Conservation (phyloP, 805 yeast genomes). For the Metschnikowia borealis region DNA sequence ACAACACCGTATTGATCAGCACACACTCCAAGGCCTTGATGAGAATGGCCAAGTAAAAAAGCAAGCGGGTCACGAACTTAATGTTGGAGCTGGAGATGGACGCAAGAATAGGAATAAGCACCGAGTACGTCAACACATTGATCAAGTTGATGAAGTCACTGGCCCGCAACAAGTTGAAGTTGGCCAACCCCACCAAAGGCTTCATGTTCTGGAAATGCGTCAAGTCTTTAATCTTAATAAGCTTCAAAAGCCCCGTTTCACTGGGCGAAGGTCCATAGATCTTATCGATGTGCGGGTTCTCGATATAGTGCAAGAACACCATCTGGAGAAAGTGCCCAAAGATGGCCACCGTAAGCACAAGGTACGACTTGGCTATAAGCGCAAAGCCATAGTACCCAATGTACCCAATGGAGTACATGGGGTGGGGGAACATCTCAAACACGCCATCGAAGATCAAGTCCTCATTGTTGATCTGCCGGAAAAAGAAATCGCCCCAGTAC, state of each 20-base stretch:
- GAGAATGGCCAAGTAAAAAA: slow-evolving; percentile 39
- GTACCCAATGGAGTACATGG: slow-evolving; percentile 88
- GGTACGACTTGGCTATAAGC: slow-evolving; percentile 67
- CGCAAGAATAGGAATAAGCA: slow-evolving; percentile 40
- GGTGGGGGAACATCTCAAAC: slow-evolving; percentile 86
- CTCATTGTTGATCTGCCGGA: slow-evolving; percentile 58
- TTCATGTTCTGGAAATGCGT: slow-evolving; percentile 37
- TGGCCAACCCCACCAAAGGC: slow-evolving; percentile 57
- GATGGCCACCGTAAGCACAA: slow-evolving; percentile 63
- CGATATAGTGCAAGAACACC: slow-evolving; percentile 68
- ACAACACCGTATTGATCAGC: slow-evolving; percentile 48
- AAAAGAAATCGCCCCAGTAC: slow-evolving; percentile 95
- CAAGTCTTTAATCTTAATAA: slow-evolving; percentile 47
- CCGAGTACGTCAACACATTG: slow-evolving; percentile 38
- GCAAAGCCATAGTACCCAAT: slow-evolving; percentile 85
- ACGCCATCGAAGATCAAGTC: slow-evolving; percentile 84
- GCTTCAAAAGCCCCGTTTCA: slow-evolving; percentile 33
- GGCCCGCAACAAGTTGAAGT: slow-evolving; percentile 62
- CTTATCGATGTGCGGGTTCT: slow-evolving; percentile 83
- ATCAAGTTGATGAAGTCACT: slow-evolving; percentile 53
- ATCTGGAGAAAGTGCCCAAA: slow-evolving; percentile 77
- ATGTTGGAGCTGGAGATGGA: slow-evolving; percentile 23
- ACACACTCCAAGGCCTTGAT: slow-evolving; percentile 50
- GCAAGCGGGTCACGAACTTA: slow-evolving; percentile 16
- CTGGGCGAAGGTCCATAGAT: slow-evolving; percentile 55